A percentile compares a stretch with the other conserved stretches of the same genome.
Evolutionary conservation across 495 filamentous ascomycete genomes (phyloP).

Genomic region (Penicillium herquei): DNA sequence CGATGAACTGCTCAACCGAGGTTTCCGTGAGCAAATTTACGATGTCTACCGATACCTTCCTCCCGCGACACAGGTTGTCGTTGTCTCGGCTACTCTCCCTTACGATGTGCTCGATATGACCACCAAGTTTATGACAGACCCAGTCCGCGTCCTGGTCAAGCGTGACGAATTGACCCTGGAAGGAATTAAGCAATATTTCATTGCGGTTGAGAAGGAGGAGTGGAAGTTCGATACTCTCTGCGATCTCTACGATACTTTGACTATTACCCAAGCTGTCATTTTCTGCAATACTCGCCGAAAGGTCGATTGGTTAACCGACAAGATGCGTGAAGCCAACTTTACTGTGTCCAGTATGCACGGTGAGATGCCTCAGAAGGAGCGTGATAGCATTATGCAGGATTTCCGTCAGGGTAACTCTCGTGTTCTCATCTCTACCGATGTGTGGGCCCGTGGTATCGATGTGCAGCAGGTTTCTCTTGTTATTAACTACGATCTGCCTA

Average conservation of each 20-base stretch:
- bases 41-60: slow-evolving; percentile 97
- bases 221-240: slow-evolving; percentile 99
- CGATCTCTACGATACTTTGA: slow-evolving; percentile 98
- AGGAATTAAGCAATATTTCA: slow-evolving; percentile 99
- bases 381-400: slow-evolving; percentile 98
- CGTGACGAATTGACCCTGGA: slow-evolving; percentile 98
- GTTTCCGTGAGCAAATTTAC: slow-evolving; percentile 99
- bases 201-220: slow-evolving; percentile 98
- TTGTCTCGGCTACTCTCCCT: slow-evolving; percentile 94
- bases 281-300: slow-evolving; percentile 99
- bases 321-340: slow-evolving; percentile 97
- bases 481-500: slow-evolving; percentile 98
- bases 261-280: slow-evolving; percentile 98
- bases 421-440: slow-evolving; percentile 97
- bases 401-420: slow-evolving; percentile 95
- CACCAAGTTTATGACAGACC: slow-evolving; percentile 99
- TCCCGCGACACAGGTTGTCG: slow-evolving; percentile 93
- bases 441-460: slow-evolving; percentile 97
- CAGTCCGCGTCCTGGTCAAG: slow-evolving; percentile 98
- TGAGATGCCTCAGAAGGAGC: slow-evolving; percentile 97
- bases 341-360: slow-evolving; percentile 99
- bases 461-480: slow-evolving; percentile 99
- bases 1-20: slow-evolving; percentile 86
- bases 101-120: slow-evolving; percentile 99
- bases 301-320: slow-evolving; percentile 99